phyloP scores from a whole-genome alignment of 352 stramenopile species.

The Thalassiosira hispida region DNA sequence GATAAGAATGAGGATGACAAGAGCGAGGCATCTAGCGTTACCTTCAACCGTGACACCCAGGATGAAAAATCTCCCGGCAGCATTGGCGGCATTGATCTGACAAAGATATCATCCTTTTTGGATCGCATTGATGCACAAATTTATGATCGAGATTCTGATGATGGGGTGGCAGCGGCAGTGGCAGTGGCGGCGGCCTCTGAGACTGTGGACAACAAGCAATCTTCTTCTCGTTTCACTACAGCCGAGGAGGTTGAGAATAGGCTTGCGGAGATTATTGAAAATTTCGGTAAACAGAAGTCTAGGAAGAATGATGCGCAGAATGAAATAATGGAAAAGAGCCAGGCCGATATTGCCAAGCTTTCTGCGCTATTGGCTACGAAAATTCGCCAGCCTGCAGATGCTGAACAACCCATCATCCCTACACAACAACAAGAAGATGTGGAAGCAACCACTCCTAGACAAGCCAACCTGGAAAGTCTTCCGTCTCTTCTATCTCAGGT shows the following conservation, averaged over 20 bases:
- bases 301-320: slow-evolving; percentile 8
- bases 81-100: slow-evolving; percentile 33
- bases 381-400: slow-evolving; percentile 10
- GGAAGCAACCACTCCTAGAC: not conserved
- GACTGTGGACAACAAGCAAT: not conserved
- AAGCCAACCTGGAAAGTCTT: slow-evolving; percentile 37
- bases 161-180: not conserved
- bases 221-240: slow-evolving; percentile 13
- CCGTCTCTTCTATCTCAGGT: slow-evolving; percentile 43
- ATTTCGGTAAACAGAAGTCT: slow-evolving; percentile 24
- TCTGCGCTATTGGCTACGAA: slow-evolving; percentile 37
- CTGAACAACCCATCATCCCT: not conserved
- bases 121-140: slow-evolving; percentile 38
- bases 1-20: slow-evolving; percentile 39
- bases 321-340: slow-evolving; percentile 25
- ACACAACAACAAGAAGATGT: not conserved
- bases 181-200: not conserved
- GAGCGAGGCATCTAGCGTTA: slow-evolving; percentile 51
- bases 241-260: slow-evolving; percentile 48
- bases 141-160: slow-evolving; percentile 1
- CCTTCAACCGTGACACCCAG: slow-evolving; percentile 28
- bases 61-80: slow-evolving; percentile 6
- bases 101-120: slow-evolving; percentile 47
- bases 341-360: slow-evolving; percentile 38
- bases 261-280: slow-evolving; percentile 32